Base-by-base conservation (phyloP, 768 basidiomycete genomes). In the Mrakia gelida region DNA sequence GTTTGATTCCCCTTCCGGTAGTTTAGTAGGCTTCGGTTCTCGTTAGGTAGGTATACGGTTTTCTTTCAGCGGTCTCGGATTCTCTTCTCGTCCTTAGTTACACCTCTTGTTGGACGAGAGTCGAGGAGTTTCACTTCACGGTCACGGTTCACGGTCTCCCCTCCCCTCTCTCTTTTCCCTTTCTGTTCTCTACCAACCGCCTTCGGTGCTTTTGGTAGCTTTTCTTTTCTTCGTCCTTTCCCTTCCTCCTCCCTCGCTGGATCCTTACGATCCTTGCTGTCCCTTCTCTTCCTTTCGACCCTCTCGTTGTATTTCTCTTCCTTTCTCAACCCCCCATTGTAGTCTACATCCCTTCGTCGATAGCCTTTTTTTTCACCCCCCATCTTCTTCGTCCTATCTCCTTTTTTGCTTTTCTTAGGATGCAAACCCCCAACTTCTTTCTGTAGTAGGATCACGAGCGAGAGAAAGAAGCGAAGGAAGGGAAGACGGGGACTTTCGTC, bases 241-340 rank as follows among this genome's bases (percentile, higher is more conserved):
- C 21, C 41, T 45, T 45, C 38, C 68, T 26, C 68, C 4, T 45
- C 68, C 26, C 23, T 41, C 11, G 15, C 41, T 38, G n/a, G 30
- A 32, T 71, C 43, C 70, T 71, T 71, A 41, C 65, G 32, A 71
- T 28, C 43, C 41, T 34, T 56, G 49, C 49, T 72, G n/a, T 72
- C n/a, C 30, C 0, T 56, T 15, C 45, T 56, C 52, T 56, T 45
- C 28, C 2, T 1, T 28, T 71, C 63, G n/a, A n/a, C 41, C 32
- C 15, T 26, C 38, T 56, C 16, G 32, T 72, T 56, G 28, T 54
- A 30, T 32, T 13, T 15, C 45, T 56, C 52, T 56, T 45, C 28
- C 2, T 1, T 28, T 71, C 63, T 38, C 63, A 7, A 32, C 30
- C 18, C 63, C 30, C 26, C 16, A 16, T 32, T 34, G 30, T 32